phyloP scores from a whole-genome alignment of 495 filamentous ascomycete genomes.

The Penicillium pulvis region DNA sequence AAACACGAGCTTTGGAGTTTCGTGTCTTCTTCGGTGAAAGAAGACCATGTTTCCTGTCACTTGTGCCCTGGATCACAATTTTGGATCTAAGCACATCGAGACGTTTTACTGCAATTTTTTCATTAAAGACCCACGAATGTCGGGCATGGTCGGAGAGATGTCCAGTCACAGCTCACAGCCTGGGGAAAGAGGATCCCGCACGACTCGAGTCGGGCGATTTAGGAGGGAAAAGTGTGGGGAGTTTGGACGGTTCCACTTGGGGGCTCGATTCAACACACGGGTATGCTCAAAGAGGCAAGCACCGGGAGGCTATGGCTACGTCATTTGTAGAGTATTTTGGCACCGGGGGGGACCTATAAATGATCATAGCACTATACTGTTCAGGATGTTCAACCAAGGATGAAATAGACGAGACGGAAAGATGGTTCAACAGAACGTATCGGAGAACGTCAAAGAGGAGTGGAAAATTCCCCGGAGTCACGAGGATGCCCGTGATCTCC shows the following conservation, averaged over 20 bases:
- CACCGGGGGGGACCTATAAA: constrained; percentile 1
- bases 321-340: constrained; percentile 5
- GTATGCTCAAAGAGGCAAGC: constrained; percentile 2
- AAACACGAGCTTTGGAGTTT: not conserved
- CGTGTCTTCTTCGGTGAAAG: constrained; percentile 3
- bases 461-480: constrained; percentile 6
- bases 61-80: constrained; percentile 5
- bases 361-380: not conserved
- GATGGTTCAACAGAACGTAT: not conserved
- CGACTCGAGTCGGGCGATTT: constrained; percentile 27
- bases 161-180: constrained; percentile 15
- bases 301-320: constrained; percentile 6
- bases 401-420: not conserved
- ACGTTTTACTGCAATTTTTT: not conserved
- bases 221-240: constrained; percentile 22
- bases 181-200: constrained; percentile 13
- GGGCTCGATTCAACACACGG: constrained; percentile 4
- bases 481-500: constrained; percentile 7
- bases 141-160: constrained; percentile 19
- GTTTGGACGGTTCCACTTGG: constrained; percentile 12
- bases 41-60: constrained; percentile 9
- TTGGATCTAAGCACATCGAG: not conserved
- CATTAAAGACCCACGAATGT: constrained; percentile 18
- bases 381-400: not conserved
- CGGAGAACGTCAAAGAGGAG: not conserved